These are phyloP conservation scores for Ambrosiella xylebori DNA, from an alignment of 2,329 filamentous ascomycete genomes.

Conservation along the genomic window DNA sequence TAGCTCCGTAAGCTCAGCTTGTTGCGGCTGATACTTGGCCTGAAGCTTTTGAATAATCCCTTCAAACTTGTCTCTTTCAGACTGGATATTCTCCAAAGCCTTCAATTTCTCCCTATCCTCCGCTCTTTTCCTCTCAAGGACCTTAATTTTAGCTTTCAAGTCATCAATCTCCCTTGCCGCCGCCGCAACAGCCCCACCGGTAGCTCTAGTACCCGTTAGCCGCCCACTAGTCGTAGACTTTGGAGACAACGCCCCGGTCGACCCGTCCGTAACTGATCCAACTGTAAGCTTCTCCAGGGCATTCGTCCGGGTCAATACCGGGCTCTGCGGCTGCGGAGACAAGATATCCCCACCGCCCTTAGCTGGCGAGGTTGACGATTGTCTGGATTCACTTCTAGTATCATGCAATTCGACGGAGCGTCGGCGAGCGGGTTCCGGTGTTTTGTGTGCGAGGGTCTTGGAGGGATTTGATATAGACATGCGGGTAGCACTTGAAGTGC, in stretches of 20 bases:
- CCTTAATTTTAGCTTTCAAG: conserved; percentile 67
- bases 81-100: conserved; percentile 55
- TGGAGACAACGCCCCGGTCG: conserved; percentile 17
- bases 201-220: conserved; percentile 17
- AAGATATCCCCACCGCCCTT: conserved; percentile 35
- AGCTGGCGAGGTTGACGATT: conserved; percentile 23
- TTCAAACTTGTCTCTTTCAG: conserved; percentile 64
- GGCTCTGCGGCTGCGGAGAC: conserved; percentile 33
- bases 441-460: conserved; percentile 3
- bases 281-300: conserved; percentile 27
- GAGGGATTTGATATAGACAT: conserved; percentile 7
- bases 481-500: conserved; percentile 22
- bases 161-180: conserved; percentile 61
- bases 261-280: conserved; percentile 5
- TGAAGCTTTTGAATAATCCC: conserved; percentile 80
- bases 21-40: conserved; percentile 69
- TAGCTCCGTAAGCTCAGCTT: conserved; percentile 61
- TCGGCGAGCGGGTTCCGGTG: conserved; percentile 19
- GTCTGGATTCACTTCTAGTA: conserved; percentile 2
- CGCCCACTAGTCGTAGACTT: conserved; percentile 14
- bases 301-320: conserved; percentile 31
- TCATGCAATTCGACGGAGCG: conserved; percentile 25
- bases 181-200: conserved; percentile 30
- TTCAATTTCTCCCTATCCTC: conserved; percentile 81
- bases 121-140: conserved; percentile 70